phyloP scores from a whole-genome alignment of 768 basidiomycete species.

The Naganishia vaughanmartiniae region DNA sequence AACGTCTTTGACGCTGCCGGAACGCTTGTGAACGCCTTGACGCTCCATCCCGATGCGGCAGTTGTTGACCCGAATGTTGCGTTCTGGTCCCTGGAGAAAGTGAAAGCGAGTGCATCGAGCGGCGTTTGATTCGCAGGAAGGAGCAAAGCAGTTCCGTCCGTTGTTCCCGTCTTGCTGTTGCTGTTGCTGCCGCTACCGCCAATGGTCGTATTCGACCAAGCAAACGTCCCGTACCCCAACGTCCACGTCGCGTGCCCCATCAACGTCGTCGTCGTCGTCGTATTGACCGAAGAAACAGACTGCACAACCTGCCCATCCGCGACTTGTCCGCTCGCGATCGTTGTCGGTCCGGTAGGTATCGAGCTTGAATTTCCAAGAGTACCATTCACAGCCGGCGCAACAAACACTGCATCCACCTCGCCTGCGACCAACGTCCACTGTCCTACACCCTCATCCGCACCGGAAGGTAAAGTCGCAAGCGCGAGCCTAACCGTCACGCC shows the following conservation, averaged over 20 bases:
- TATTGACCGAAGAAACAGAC: not conserved
- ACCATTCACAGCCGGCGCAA: conserved; percentile 25
- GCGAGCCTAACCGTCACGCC: conserved; percentile 72
- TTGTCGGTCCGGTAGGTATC: conserved; percentile 46
- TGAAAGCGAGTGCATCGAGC: conserved; percentile 57
- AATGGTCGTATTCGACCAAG: conserved; percentile 74
- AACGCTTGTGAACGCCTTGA: conserved; percentile 58
- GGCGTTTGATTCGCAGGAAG: conserved; percentile 54
- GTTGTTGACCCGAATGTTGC: conserved; percentile 6
- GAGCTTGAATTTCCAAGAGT: conserved; percentile 28
- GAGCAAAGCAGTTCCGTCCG: conserved; percentile 13
- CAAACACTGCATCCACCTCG: conserved; percentile 51
- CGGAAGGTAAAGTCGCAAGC: conserved; percentile 62
- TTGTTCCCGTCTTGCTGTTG: conserved; percentile 60
- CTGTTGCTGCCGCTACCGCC: conserved; percentile 56
- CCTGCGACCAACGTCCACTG: conserved; percentile 60
- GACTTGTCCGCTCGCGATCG: conserved; percentile 30
- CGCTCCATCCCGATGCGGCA: conserved; percentile 27
- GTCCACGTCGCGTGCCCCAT: conserved; percentile 1
- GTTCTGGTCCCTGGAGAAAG: conserved; percentile 26
- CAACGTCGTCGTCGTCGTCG: conserved; percentile 1
- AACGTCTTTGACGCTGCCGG: conserved; percentile 37
- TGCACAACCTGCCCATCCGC: conserved; percentile 7
- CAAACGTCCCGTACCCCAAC: conserved; percentile 66
- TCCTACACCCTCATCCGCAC: not conserved